These are phyloP conservation scores for Psilocybe subaeruginosa DNA, from an alignment of 768 basidiomycete genomes.

Conservation along the genomic window DNA sequence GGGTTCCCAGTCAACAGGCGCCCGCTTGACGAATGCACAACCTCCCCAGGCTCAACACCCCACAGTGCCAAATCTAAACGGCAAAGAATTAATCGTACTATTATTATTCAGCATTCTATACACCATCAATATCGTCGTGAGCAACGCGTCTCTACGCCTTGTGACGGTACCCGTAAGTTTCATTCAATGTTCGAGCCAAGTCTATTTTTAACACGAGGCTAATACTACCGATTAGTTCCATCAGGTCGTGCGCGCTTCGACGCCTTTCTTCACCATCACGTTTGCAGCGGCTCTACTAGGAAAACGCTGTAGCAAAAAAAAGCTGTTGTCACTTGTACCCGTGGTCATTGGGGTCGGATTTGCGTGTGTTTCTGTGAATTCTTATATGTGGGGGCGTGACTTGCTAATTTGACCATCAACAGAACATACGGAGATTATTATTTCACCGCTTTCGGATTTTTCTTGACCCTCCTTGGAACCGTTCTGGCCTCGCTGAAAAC, in stretches of 20 bases:
- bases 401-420: not conserved
- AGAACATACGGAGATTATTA: conserved; percentile 97
- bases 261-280: conserved; percentile 89
- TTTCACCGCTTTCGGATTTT: conserved; percentile 81
- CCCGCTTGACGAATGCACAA: conserved; percentile 7
- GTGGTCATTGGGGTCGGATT: conserved; percentile 91
- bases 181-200: not conserved
- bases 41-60: conserved; percentile 10
- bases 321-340: conserved; percentile 76
- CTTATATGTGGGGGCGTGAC: too few relatives aligned
- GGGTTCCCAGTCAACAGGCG: not conserved
- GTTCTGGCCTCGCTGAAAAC: conserved; percentile 94
- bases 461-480: conserved; percentile 89
- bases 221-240: conserved; percentile 68
- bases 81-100: conserved; percentile 63
- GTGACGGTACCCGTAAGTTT: conserved; percentile 86
- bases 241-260: conserved; percentile 92
- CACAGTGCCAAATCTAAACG: conserved; percentile 37
- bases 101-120: conserved; percentile 87
- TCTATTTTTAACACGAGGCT: not conserved
- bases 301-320: conserved; percentile 57
- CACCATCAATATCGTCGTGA: conserved; percentile 92
- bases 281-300: conserved; percentile 75
- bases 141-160: conserved; percentile 86
- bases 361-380: conserved; percentile 56